phyloP scores from a whole-genome alignment of 176 grass and related monocot genomes.

The Carex scoparia region DNA sequence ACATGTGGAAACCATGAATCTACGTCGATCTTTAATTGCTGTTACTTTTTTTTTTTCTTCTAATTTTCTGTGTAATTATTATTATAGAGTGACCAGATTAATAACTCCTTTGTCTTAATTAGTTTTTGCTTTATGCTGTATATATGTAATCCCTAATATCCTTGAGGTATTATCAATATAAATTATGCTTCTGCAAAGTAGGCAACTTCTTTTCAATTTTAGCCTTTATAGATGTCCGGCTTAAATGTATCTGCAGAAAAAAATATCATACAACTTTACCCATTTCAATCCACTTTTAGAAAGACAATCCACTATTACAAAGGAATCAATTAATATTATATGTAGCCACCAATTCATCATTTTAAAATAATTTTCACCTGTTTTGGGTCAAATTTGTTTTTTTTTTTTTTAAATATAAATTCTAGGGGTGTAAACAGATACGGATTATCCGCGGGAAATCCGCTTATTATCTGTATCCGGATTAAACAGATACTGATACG shows the following conservation, averaged over 20 bases:
- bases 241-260: no score
- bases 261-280: neutral
- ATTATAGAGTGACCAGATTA: neutral
- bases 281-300: neutral
- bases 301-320: neutral
- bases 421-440: no score
- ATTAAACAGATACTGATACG: no score
- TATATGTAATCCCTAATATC: neutral
- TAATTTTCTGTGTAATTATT: neutral
- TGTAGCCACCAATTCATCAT: no score
- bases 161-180: neutral
- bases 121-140: neutral
- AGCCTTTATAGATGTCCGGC: no score
- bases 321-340: no score
- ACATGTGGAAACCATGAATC: slow-evolving; percentile 84
- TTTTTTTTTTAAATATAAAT: no score
- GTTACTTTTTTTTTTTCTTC: neutral
- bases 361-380: no score
- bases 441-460: no score
- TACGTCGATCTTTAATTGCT: neutral
- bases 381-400: no score
- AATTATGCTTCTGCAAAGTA: neutral
- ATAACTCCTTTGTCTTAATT: neutral
- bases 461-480: no score
- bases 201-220: no score